Base-by-base conservation (phyloP, 1,284 basidiomycete species). In the Sporisorium sorghi region DNA sequence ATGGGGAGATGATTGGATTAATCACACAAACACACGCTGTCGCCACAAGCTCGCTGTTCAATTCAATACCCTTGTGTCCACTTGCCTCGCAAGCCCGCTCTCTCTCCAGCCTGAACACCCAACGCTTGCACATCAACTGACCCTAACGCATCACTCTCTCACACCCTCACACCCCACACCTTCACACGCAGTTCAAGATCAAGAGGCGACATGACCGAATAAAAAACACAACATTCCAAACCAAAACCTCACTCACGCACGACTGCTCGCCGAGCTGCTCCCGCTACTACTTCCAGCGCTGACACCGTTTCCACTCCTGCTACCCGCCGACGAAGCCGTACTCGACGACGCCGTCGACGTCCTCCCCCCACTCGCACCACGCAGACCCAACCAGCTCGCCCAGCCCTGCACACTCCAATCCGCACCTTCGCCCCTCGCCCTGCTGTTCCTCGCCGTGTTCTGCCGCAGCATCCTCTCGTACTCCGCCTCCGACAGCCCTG, bases 381-480 rank as follows among this genome's bases (percentile, higher is more conserved):
- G 21, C 3, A 73, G 37, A 17, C 70, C 71, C 2, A 73, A 33
- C 71, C 71, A 73, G 14, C 14, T 43, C 5, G 61, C 65, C 71
- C 71, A 73, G 32, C 65, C 71, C 24, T 40, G 48, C 44, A 73
- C 15, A 40, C 71, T 69, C 32, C 69, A 73, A 43, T 69, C 65
- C 43, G 23, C 53, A 6, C 28, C 32, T 0, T 11, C 42, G 15
- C 24, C 49, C 14, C 14, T 37, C 9, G 14, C 23, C 1, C 21
- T 35, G n/a, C 64, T 64, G 39, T 73, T 73, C 0, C 61, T 28
- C 11, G 61, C 71, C 2, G 71, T 73, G 44, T 73, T 73, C 1
- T 26, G 26, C n/a, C 71, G 48, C 35, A 73, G 47, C 71, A 73
- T 61, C 26, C 71, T 55, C 51, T 73, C 71, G 35, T 73, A 73